Conservation (phyloP, 805 yeast species). For the Ogataea wickerhamii region DNA sequence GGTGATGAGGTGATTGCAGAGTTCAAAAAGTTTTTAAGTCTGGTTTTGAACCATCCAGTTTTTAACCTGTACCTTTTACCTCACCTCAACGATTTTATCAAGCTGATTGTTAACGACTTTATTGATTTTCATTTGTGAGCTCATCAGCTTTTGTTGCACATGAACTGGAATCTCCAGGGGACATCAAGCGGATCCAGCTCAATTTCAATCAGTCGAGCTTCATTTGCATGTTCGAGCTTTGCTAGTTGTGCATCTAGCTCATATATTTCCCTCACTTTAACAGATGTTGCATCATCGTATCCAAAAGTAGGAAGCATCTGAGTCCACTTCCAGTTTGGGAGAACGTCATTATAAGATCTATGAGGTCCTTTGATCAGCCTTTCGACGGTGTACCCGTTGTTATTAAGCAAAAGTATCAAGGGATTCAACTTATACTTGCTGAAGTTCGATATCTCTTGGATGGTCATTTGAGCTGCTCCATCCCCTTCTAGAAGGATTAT, state of each 20-base stretch:
- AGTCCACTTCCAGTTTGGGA: slow-evolving; percentile 80
- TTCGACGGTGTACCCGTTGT: slow-evolving; percentile 88
- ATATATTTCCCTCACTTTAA: slow-evolving; percentile 36
- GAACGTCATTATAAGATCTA: slow-evolving; percentile 76
- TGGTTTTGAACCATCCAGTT: slow-evolving; percentile 23
- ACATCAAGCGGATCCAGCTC: slow-evolving; percentile 56
- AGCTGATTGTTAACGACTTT: slow-evolving; percentile 30
- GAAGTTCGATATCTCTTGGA: slow-evolving; percentile 56
- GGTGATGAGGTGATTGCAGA: slow-evolving; percentile 26
- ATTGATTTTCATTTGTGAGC: slow-evolving; percentile 29
- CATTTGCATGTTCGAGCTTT: slow-evolving; percentile 27
- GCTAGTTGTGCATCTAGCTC: slow-evolving; percentile 37
- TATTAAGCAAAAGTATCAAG: slow-evolving; percentile 71
- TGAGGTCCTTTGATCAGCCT: slow-evolving; percentile 78
- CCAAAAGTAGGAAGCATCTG: slow-evolving; percentile 65
- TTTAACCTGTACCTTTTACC: slow-evolving; percentile 24
- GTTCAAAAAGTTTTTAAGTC: slow-evolving; percentile 29
- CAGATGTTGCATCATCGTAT: slow-evolving; percentile 32
- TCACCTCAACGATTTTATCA: slow-evolving; percentile 29
- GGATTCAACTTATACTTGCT: slow-evolving; percentile 45
- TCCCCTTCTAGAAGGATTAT: slow-evolving; percentile 81
- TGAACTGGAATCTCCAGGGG: slow-evolving; percentile 55
- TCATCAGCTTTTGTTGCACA: slow-evolving; percentile 26
- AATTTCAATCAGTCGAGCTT: slow-evolving; percentile 52
- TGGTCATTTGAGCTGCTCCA: slow-evolving; percentile 93